Base-by-base conservation (phyloP, 1,139 yeast genomes). In the Scheffersomyces cryptocercus region DNA sequence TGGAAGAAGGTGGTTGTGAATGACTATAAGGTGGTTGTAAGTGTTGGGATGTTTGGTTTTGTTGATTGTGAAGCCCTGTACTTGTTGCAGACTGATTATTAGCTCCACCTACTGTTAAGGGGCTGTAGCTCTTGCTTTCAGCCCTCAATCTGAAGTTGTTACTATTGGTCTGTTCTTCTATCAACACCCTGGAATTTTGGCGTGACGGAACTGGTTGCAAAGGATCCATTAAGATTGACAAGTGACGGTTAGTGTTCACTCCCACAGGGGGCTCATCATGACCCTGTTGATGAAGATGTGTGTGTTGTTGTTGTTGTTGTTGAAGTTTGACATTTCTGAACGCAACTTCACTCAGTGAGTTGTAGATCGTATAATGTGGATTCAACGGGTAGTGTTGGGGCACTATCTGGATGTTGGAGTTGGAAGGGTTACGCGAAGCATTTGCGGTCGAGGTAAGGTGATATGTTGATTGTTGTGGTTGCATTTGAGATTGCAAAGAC, bases 351-450 rank as follows among this genome's bases (percentile, higher is more conserved):
- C 35, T 31, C 35, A 14, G 35, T 20, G 51, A 54, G 39, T 54
- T 54, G 47, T 62, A 64, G 30, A 64, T 57, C 14, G 69, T 52
- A 49, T 68, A 69, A 47, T 69, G 68, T 1, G 73, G 73, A 44
- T 69, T 68, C 34, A 69, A 51, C 1, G 75, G 73, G 41, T 69
- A 69, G 38, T 60, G 65, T 49, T 69, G 74, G 3, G 73, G 71
- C 5, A 65, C 64, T 28, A 53, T 53, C 20, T 52, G 46, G 29
- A 54, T 52, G 38, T 52, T 56, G n/a, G 61, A 44, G 40, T 44
- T 51, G 10, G 62, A 54, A 9, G 62, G 51, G 42, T 53, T 51
- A 33, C 58, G 50, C 35, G 53, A 54, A 15, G 11, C 35, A 35
- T 13, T 31, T 11, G 35, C 20, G 1, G 24, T 29, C 29, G 44